phyloP scores from a whole-genome alignment of 306 rosid species.

The Sechiopsis laciniata region DNA sequence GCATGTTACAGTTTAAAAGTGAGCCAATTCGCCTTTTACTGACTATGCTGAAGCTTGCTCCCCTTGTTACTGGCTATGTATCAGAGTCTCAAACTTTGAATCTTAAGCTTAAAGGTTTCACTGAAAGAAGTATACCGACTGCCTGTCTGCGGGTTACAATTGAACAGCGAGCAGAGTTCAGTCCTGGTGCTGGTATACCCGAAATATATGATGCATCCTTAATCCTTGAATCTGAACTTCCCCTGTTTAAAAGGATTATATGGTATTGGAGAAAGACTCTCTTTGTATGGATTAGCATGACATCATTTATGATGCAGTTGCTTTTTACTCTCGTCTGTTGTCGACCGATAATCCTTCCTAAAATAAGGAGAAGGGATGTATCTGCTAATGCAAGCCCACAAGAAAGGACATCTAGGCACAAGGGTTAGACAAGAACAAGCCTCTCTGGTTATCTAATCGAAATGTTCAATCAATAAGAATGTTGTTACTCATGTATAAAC shows the following conservation, averaged over 20 bases:
- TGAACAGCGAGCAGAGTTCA: constrained; percentile 63
- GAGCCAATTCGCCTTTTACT: constrained; percentile 58
- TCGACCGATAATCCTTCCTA: constrained; percentile 51
- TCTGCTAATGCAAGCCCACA: constrained; percentile 27
- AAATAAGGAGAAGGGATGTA: constrained; percentile 40
- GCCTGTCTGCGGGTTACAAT: constrained; percentile 65
- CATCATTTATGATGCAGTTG: constrained; percentile 40
- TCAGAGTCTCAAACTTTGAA: constrained; percentile 60
- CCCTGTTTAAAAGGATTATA: constrained; percentile 47
- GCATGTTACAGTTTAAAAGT: constrained; percentile 69
- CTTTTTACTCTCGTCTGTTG: constrained; percentile 55
- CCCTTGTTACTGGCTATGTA: constrained; percentile 56
- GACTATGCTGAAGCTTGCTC: constrained; percentile 59
- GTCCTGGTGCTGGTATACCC: constrained; percentile 77
- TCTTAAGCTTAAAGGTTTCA: constrained; percentile 55
- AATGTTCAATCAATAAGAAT: constrained; percentile 17
- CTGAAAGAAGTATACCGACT: constrained; percentile 52
- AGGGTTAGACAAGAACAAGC: constrained; percentile 25
- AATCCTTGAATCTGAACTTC: constrained; percentile 53
- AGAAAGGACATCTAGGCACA: constrained; percentile 16
- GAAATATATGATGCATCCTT: constrained; percentile 64
- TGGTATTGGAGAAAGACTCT: constrained; percentile 78
- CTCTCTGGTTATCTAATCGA: background rate
- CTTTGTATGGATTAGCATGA: constrained; percentile 57
- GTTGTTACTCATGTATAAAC: background rate